Base-by-base conservation (phyloP, 2,329 filamentous ascomycete genomes). In the Sporothrix luriei region DNA sequence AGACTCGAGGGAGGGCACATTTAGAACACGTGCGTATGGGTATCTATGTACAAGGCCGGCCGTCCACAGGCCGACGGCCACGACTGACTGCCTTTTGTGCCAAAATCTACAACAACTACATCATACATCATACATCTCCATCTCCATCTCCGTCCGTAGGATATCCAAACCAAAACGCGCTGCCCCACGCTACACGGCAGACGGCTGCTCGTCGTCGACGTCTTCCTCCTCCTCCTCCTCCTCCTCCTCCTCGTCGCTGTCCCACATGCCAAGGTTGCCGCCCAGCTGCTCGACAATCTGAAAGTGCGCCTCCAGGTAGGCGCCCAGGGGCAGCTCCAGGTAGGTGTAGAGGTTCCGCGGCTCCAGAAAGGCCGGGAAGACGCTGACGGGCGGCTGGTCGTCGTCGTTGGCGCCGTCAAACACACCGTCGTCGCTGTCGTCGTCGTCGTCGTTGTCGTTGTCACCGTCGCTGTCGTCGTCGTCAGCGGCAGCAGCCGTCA, bases 361-460 rank as follows among this genome's bases (percentile, higher is more conserved):
- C n/a, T 64, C 61, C 14, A 21, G 61, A 4, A 64, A 64, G 14
- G 61, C 9, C 43, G 61, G 43, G 10, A 54, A 11, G 19, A 54
- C 38, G 64, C 10, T 51, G 64, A 49, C n/a, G 29, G 64, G 48
- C 48, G 13, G 64, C 48, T 40, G 49, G 33, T 73, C 74, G 11
- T 75, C 71, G 9, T 72, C 68, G 19, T 71, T 66, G 21, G 70
- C 71, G 9, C 69, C 69, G 9, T 71, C 71, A 38, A 71, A 69
- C 26, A 72, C 71, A 26, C 70, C 69, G 26, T 72, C 73, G 7
- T 75, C 72, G n/a, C 70, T 66, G 33, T 67, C 59, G 6, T 2
- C 13, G 11, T 43, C 40, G 40, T 43, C 11, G 40, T 4, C 29
- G 40, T 43, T 3, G 40, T 33, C 3, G 29, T 33, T 33, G 29